Percentiles rank a stretch among this genome's conserved stretches.
Evolutionary conservation across 2,329 filamentous ascomycete species (phyloP).

Genomic region (Colletotrichum acutatum): DNA sequence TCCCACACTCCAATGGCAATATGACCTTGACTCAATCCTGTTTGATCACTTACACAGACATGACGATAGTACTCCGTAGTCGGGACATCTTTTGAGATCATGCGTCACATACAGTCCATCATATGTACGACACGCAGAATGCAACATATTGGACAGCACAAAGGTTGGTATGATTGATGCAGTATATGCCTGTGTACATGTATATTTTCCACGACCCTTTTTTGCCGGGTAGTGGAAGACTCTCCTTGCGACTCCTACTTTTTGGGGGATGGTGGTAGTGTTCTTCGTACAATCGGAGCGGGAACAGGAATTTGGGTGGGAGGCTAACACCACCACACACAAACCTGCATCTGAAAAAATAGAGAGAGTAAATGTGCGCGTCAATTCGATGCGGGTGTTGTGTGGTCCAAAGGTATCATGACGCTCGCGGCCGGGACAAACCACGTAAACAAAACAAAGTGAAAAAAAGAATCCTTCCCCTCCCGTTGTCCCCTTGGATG

Average conservation of each 20-base stretch:
- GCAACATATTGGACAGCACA: neutral
- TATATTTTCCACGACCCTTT: neutral
- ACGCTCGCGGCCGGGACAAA: slow-evolving; percentile 31
- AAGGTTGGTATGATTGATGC: slow-evolving; percentile 25
- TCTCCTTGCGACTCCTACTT: slow-evolving; percentile 2
- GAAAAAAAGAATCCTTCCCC: slow-evolving; percentile 8
- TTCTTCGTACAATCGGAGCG: slow-evolving; percentile 23
- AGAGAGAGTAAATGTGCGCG: slow-evolving; percentile 28
- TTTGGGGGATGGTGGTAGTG: neutral
- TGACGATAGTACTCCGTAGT: neutral
- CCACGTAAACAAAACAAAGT: neutral
- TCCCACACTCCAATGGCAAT: neutral
- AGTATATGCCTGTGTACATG: slow-evolving; percentile 28
- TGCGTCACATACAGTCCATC: no score
- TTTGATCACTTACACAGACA: neutral
- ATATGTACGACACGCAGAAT: no score
- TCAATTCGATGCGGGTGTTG: slow-evolving; percentile 28
- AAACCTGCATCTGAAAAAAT: slow-evolving; percentile 13
- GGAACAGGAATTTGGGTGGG: neutral
- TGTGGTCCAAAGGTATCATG: slow-evolving; percentile 35
- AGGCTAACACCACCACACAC: neutral
- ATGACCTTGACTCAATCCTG: neutral
- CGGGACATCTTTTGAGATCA: neutral
- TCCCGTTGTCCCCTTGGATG: slow-evolving; percentile 9
- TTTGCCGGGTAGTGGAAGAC: neutral